Base-by-base conservation (phyloP, 192 early-diverging fungal species). In the Phycomyces blakesleeanus region DNA sequence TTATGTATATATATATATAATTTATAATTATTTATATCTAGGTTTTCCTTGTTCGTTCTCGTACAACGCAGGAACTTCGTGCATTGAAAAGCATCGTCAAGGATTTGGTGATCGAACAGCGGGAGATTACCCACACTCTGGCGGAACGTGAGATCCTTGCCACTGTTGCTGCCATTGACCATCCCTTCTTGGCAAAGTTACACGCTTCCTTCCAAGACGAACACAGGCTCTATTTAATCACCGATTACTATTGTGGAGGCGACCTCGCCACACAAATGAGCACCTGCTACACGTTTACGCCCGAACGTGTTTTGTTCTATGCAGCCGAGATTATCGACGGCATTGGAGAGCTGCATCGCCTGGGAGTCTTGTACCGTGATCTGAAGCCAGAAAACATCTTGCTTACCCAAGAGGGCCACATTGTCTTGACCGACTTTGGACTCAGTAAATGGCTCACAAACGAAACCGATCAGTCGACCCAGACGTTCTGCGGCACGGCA, bases 391-490 rank as follows among this genome's bases (percentile, higher is more conserved):
- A 89, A 58, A 89, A 89, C 68, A 84, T 87, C 44, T 71, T 92
- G 6, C 67, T 96, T 8, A 84, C 84, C 52, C 54, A 64, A 0
- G 83, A 88, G 22, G 94, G 94, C 27, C 92, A 96, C 59, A 76
- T 95, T 22, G 77, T 92, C 15, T 71, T 97, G 57, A 95, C 94
- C 1, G 95, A 97, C 62, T 98, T 97, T 79, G 94, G 95, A 2
- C 81, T 98, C 1, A 87, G 85, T 37, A 98, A 96, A 76, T 89
- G 73, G 40, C 51, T 70, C 24, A 47, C 44, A 3, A 47, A 71
- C 39, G 59, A 62, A 25, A 40, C 51, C 5, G 59, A 54, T 7
- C 57, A 66, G 9, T 63, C 66, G 1, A 82, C 74, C 44, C 77
- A 63, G 61, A 85, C 89, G 0, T 83, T 93, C 37, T 93, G 91